phyloP scores from a whole-genome alignment of 331 rosid species.

The Arachis monticola region DNA sequence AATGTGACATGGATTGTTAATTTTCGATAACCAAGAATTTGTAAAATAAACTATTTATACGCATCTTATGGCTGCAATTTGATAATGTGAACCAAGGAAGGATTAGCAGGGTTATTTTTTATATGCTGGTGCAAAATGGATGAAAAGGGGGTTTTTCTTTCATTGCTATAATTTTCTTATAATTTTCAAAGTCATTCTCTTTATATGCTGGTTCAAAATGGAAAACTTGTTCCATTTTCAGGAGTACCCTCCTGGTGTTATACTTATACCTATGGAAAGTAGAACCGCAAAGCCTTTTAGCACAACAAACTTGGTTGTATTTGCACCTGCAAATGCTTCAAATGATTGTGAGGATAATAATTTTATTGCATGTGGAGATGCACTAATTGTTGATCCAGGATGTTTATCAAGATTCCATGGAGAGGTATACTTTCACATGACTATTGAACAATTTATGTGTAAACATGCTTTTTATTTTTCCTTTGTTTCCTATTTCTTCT shows the following conservation, averaged over 20 bases:
- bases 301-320: constrained; percentile 78
- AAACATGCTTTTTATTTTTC: constrained; percentile 28
- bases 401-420: constrained; percentile 68
- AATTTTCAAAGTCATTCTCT: constrained; percentile 26
- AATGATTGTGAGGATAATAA: constrained; percentile 40
- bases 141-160: no score
- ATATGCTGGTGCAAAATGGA: no score
- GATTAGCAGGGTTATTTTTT: constrained; percentile 1
- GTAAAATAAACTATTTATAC: constrained; percentile 13
- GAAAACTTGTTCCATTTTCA: constrained; percentile 41
- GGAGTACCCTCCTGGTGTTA: constrained; percentile 87
- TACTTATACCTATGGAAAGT: constrained; percentile 76
- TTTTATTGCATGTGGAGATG: constrained; percentile 73
- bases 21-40: background rate
- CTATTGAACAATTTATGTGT: constrained; percentile 10
- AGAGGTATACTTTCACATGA: constrained; percentile 60
- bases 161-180: no score
- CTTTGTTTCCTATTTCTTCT: constrained; percentile 20
- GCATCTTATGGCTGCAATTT: constrained; percentile 14
- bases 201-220: constrained; percentile 29
- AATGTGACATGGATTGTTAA: background rate
- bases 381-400: constrained; percentile 90
- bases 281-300: constrained; percentile 72
- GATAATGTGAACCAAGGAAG: constrained; percentile 20
- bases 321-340: constrained; percentile 64